phyloP scores from a whole-genome alignment of 148 eudicot genomes.

The Chenopodium berlandieri region DNA sequence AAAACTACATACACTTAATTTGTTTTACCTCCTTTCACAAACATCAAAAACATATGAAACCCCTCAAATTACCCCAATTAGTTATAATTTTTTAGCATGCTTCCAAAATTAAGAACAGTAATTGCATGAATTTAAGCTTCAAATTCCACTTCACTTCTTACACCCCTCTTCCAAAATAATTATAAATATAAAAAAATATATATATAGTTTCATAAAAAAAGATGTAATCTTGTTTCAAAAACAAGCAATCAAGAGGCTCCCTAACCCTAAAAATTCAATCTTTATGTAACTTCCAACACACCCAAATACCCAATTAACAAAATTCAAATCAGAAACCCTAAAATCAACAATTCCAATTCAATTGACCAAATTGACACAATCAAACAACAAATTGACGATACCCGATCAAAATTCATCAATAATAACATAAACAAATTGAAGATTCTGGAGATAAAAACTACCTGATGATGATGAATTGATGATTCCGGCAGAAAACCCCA shows the following conservation, averaged over 20 bases:
- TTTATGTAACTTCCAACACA: neutral
- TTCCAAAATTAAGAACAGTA: neutral
- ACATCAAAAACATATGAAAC: neutral
- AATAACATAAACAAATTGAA: neutral
- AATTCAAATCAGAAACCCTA: neutral
- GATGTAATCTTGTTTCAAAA: neutral
- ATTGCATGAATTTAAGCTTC: neutral
- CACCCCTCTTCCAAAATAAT: neutral
- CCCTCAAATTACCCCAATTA: neutral
- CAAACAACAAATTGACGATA: neutral
- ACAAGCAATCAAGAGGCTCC: neutral
- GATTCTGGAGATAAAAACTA: neutral
- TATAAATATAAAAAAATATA: too few relatives aligned
- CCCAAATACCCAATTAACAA: constrained; percentile 4
- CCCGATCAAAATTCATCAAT: neutral
- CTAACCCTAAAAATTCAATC: neutral
- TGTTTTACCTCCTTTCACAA: neutral
- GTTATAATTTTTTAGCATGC: neutral
- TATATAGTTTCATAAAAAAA: neutral
- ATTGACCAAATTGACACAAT: neutral
- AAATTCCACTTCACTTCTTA: neutral
- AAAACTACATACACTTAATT: too few relatives aligned
- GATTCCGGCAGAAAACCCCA: neutral
- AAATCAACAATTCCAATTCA: neutral
- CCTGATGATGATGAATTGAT: constrained; percentile 3